Evolutionary conservation across 2,329 filamentous ascomycete species (phyloP).

Genomic region (Penicillium brasilianum): DNA sequence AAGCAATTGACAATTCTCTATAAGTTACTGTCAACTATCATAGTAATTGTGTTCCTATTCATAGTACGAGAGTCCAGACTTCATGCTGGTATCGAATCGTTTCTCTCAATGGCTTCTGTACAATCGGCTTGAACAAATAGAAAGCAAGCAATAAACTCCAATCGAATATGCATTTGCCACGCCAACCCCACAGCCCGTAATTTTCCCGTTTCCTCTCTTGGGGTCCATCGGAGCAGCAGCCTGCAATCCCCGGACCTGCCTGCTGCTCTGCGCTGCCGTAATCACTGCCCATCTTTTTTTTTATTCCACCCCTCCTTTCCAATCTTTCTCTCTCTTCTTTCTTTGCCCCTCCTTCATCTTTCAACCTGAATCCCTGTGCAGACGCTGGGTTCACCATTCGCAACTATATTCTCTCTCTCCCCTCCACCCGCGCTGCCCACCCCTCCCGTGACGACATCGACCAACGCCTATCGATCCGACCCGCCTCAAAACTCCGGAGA

Average conservation of each 20-base stretch:
- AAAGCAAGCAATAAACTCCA: neutral
- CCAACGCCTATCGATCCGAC: conserved; percentile 20
- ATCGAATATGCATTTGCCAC: conserved; percentile 24
- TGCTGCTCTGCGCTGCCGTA: conserved; percentile 27
- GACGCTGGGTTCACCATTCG: conserved; percentile 31
- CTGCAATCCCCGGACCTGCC: conserved; percentile 30
- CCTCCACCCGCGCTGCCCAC: conserved; percentile 29
- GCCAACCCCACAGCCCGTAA: conserved; percentile 29
- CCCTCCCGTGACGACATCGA: conserved; percentile 35
- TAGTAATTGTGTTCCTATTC: neutral
- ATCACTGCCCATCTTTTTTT: conserved; percentile 23
- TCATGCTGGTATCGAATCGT: no score
- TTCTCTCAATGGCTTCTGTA: neutral
- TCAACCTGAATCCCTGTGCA: conserved; percentile 15
- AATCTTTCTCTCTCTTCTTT: conserved; percentile 9
- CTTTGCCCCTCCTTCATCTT: conserved; percentile 15
- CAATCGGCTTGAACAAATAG: neutral
- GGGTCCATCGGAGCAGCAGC: conserved; percentile 18
- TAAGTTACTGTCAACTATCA: neutral
- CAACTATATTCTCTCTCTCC: conserved; percentile 17
- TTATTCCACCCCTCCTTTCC: conserved; percentile 21
- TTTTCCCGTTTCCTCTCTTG: conserved; percentile 26
- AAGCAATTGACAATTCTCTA: neutral
- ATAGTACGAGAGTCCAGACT: neutral
- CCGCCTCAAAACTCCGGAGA: conserved; percentile 28